Percentiles rank a stretch among this genome's conserved stretches.
phyloP scores from a whole-genome alignment of 2,329 filamentous ascomycete species.

The Fusarium sp. region DNA sequence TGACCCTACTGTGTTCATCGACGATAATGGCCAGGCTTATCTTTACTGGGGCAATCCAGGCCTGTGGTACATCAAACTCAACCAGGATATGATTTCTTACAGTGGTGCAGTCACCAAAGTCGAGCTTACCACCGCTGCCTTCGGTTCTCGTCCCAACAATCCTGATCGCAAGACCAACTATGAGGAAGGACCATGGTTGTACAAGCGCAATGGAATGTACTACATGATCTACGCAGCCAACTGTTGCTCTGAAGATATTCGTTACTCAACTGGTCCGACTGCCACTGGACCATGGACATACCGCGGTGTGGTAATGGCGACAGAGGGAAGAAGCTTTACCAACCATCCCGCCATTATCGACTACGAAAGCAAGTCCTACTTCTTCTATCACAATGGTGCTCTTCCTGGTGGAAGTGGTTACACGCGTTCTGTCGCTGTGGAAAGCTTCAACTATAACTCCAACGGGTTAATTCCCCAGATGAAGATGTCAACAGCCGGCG shows the following conservation, averaged over 20 bases:
- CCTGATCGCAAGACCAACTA: slow-evolving; percentile 46
- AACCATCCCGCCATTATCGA: slow-evolving; percentile 14
- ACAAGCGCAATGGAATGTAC: slow-evolving; percentile 52
- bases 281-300: slow-evolving; percentile 19
- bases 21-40: slow-evolving; percentile 52
- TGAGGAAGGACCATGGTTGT: slow-evolving; percentile 56
- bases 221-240: slow-evolving; percentile 57
- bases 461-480: slow-evolving; percentile 3
- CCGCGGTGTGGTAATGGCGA: slow-evolving; percentile 1
- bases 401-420: background rate
- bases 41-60: slow-evolving; percentile 56
- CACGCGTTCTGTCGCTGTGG: slow-evolving; percentile 2
- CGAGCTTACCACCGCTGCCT: background rate
- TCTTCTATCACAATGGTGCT: slow-evolving; percentile 20
- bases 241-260: slow-evolving; percentile 20
- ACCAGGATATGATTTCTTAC: slow-evolving; percentile 51
- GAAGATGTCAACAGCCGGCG: background rate
- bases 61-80: slow-evolving; percentile 50
- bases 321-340: slow-evolving; percentile 9
- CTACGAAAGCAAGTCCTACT: slow-evolving; percentile 10
- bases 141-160: background rate
- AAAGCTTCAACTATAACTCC: slow-evolving; percentile 11
- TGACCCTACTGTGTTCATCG: slow-evolving; percentile 54
- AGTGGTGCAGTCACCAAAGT: slow-evolving; percentile 11
- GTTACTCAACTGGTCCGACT: slow-evolving; percentile 13